Percentiles rank a stretch among this genome's conserved stretches.
phyloP scores from a whole-genome alignment of 2,329 filamentous ascomycete genomes.

The Monosporascus cannonballus region DNA sequence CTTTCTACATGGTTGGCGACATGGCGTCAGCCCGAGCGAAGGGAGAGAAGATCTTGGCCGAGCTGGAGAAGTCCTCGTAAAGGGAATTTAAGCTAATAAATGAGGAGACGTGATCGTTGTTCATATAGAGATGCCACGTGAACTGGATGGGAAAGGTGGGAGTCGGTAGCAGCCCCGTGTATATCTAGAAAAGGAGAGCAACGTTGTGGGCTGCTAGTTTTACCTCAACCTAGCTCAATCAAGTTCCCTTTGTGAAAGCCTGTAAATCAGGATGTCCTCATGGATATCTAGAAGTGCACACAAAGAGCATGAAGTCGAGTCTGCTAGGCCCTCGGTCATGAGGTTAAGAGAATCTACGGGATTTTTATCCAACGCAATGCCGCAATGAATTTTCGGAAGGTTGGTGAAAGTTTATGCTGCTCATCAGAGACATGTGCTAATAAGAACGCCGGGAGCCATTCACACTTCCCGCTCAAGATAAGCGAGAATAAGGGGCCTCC shows the following conservation, averaged over 20 bases:
- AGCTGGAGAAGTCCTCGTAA: conserved; percentile 63
- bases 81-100: conserved; percentile 20
- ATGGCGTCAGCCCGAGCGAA: conserved; percentile 87
- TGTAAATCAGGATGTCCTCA: conserved; percentile 47
- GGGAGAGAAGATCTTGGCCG: conserved; percentile 99
- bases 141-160: background rate
- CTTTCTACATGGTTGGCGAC: conserved; percentile 98
- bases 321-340: too few relatives aligned
- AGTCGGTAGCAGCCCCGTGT: conserved; percentile 40
- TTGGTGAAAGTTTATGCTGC: too few relatives aligned
- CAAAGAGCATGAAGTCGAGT: too few relatives aligned
- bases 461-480: too few relatives aligned
- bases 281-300: too few relatives aligned
- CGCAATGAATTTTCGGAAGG: too few relatives aligned
- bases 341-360: too few relatives aligned
- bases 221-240: conserved; percentile 40
- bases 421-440: too few relatives aligned
- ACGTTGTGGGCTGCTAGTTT: conserved; percentile 37
- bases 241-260: conserved; percentile 51
- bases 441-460: too few relatives aligned
- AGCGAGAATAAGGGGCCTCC: too few relatives aligned
- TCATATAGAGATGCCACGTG: background rate
- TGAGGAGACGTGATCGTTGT: conserved; percentile 14
- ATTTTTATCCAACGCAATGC: too few relatives aligned
- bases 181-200: conserved; percentile 48